Evolutionary conservation across 2,329 filamentous ascomycete genomes (phyloP).

Genomic region (Phialophora expanda): DNA sequence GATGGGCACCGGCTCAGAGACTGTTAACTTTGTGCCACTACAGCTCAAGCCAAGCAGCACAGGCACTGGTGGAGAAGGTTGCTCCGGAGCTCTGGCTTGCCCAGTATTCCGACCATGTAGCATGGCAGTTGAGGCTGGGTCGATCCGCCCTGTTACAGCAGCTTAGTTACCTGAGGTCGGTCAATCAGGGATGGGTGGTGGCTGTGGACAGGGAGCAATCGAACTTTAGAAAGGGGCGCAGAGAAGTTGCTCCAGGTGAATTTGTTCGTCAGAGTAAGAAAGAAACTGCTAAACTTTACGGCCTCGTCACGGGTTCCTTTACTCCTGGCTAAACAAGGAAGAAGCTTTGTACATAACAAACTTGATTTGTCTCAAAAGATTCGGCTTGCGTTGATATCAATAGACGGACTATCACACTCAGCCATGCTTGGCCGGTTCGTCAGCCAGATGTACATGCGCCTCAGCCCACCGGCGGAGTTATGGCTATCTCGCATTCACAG

Average conservation of each 20-base stretch:
- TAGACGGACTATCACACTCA: neutral
- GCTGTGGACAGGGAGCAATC: neutral
- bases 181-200: neutral
- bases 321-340: neutral
- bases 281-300: neutral
- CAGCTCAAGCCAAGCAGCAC: neutral
- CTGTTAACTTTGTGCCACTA: neutral
- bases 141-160: neutral
- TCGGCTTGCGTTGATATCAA: neutral
- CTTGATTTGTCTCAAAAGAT: neutral
- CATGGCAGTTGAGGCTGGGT: neutral
- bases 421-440: neutral
- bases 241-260: neutral
- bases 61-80: neutral
- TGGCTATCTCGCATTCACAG: conserved; percentile 39
- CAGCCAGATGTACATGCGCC: neutral
- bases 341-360: neutral
- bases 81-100: neutral
- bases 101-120: neutral
- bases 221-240: too few relatives aligned
- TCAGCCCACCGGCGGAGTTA: too few relatives aligned
- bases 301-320: neutral
- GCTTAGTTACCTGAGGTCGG: neutral
- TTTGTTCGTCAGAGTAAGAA: neutral
- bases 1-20: neutral